These are phyloP conservation scores for Aspergillus diversus DNA, from an alignment of 495 filamentous ascomycete genomes.

Conservation along the genomic window DNA sequence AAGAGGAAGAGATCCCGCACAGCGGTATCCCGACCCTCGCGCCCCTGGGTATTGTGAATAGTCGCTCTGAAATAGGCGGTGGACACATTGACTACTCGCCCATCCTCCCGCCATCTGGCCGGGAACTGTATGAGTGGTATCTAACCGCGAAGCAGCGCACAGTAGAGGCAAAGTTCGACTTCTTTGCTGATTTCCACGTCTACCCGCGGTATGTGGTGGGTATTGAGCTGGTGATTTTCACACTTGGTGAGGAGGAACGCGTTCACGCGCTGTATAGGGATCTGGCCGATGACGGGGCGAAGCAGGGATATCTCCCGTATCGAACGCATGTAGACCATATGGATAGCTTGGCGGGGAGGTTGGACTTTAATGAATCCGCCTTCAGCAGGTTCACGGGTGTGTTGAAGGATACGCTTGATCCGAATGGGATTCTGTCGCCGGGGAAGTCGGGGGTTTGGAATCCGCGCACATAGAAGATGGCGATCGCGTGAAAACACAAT, in stretches of 20 bases:
- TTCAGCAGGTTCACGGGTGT: neutral
- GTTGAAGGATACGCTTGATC: neutral
- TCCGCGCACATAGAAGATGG: too few species aligned
- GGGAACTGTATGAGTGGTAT: neutral
- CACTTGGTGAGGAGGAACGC: neutral
- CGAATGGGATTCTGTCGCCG: neutral
- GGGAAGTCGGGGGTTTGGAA: neutral
- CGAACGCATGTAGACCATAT: neutral
- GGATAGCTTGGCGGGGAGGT: neutral
- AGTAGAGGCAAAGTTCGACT: constrained; percentile 10
- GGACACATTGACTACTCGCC: neutral
- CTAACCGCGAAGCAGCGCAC: neutral
- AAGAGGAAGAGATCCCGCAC: constrained; percentile 17
- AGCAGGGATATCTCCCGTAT: neutral
- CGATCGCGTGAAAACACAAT: too few species aligned
- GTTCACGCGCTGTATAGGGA: neutral
- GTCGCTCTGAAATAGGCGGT: neutral
- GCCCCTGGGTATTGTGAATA: constrained; percentile 8
- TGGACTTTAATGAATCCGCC: neutral
- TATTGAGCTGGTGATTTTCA: constrained; percentile 18
- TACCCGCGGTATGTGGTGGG: constrained; percentile 15
- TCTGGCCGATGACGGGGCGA: neutral
- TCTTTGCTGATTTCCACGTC: constrained; percentile 20
- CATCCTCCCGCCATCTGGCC: neutral
- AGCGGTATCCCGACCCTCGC: constrained; percentile 18